phyloP scores from a whole-genome alignment of 169 alveolate species.

The Sarcocystis neurona region DNA sequence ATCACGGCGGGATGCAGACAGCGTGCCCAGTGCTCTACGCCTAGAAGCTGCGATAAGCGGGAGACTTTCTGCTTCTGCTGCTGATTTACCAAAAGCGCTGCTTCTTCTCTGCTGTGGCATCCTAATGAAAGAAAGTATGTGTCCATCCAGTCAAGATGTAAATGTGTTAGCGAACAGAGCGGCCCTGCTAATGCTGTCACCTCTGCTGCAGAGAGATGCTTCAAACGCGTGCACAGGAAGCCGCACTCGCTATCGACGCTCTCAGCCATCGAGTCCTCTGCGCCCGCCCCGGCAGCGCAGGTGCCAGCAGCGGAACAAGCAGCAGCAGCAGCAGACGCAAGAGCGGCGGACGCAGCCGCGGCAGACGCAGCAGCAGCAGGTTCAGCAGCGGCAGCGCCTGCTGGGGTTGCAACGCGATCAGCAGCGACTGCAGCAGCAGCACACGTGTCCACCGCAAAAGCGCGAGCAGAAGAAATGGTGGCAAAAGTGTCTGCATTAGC shows the following conservation, averaged over 20 bases:
- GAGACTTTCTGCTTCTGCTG: background rate
- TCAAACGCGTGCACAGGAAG: background rate
- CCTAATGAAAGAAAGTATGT: background rate
- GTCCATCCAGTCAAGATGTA: background rate
- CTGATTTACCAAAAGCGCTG: background rate
- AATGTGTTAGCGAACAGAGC: background rate
- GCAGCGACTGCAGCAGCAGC: no score
- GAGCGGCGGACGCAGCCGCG: background rate
- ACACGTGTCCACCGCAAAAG: no score
- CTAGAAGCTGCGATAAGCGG: background rate
- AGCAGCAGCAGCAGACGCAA: background rate
- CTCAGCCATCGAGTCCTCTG: background rate
- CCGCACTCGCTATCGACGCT: background rate
- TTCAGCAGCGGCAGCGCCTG: background rate
- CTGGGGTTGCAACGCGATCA: no score
- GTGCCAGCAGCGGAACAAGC: background rate
- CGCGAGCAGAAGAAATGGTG: no score
- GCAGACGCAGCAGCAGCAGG: background rate
- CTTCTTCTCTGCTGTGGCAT: background rate
- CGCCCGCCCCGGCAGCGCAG: background rate
- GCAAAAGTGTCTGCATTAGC: no score
- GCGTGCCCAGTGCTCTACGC: conserved; percentile 16
- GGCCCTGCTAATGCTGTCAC: background rate
- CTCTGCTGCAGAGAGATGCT: background rate
- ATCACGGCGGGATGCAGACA: conserved; percentile 12